Evolutionary conservation across 2,329 filamentous ascomycete species (phyloP), one percentile per base, ranked within the genome.

Genomic region (Trichocomaceae sp.): DNA sequence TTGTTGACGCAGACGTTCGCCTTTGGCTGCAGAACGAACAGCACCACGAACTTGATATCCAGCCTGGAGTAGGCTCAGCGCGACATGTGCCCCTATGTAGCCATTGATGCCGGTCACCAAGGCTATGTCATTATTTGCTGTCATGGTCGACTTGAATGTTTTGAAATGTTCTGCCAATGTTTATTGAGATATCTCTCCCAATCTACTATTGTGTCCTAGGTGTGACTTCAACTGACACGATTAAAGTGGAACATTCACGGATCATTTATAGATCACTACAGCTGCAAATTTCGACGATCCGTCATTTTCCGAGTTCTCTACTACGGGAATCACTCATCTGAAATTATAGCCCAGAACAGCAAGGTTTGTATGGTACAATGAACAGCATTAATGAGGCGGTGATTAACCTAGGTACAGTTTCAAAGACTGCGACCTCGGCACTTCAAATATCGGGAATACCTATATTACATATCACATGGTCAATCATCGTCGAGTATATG

Each of bases 31-130:
- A 2, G 70, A 70, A 1, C 72, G 68, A 3, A 68, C 70, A 1
- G 67, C 72, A 49, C 71, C 72, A 1, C 71, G 66, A n/a, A 74
- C 69, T 0, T 62, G 62, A 52, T 73, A 74, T 2, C 72, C 72
- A 12, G 64, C 65, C 17, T 66, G 53, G 5, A 75, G 68, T 19
- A 74, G 66, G 15, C 66, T 64, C 19, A 69, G 62, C 20, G 71
- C 67, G 13, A 72, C 66, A n/a, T 66, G 62, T 12, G 63, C 66
- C 17, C 66, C 71, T 41, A 75, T 72, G 61, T 71, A 75, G 52
- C 71, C 72, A 50, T 73, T 74, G 52, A 71, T 69, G 26, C 72
- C 72, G 0, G 72, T 72, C 17, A 75, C 64, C 10, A 70, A 64
- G 12, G 69, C 66, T 35, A 59, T 54, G 7, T 57, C 31, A 53